These are phyloP conservation scores for Fusarium sp. DNA, from an alignment of 2,329 filamentous ascomycete species.

Conservation along the genomic window DNA sequence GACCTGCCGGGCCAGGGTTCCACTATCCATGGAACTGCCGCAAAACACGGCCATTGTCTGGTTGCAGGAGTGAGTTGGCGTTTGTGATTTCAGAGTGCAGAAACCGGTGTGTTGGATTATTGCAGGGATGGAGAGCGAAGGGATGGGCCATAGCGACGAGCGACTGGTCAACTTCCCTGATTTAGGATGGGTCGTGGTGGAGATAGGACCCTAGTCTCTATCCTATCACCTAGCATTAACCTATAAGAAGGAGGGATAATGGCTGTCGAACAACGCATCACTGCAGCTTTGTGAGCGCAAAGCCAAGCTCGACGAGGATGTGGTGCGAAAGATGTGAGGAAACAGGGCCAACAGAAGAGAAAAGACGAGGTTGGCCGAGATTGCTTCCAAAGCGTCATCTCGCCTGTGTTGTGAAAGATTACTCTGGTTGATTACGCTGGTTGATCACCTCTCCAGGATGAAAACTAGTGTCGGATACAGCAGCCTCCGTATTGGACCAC, in stretches of 20 bases:
- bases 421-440: slow-evolving; percentile 40
- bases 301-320: slow-evolving; percentile 38
- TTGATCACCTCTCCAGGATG: slow-evolving; percentile 17
- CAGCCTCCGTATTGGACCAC: slow-evolving; percentile 25
- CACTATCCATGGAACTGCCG: slow-evolving; percentile 43
- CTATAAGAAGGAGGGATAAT: slow-evolving; percentile 54
- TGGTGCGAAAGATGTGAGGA: slow-evolving; percentile 18
- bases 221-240: slow-evolving; percentile 57
- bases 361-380: slow-evolving; percentile 40
- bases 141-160: slow-evolving; percentile 41
- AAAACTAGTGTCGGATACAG: slow-evolving; percentile 13
- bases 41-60: slow-evolving; percentile 56
- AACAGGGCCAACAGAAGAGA: slow-evolving; percentile 11
- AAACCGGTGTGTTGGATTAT: slow-evolving; percentile 38
- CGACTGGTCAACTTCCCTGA: slow-evolving; percentile 55
- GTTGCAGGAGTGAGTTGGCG: slow-evolving; percentile 62
- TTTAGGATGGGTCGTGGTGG: slow-evolving; percentile 52
- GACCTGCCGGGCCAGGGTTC: slow-evolving; percentile 38
- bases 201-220: slow-evolving; percentile 48
- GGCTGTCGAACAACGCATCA: slow-evolving; percentile 60
- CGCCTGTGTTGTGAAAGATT: slow-evolving; percentile 27
- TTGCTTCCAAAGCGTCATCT: slow-evolving; percentile 36
- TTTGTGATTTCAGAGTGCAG: slow-evolving; percentile 46
- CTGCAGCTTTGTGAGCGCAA: slow-evolving; percentile 50
- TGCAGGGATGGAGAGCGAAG: slow-evolving; percentile 48